These are phyloP conservation scores for Canna indica DNA, from an alignment of 176 grass and related monocot genomes.

Conservation along the genomic window DNA sequence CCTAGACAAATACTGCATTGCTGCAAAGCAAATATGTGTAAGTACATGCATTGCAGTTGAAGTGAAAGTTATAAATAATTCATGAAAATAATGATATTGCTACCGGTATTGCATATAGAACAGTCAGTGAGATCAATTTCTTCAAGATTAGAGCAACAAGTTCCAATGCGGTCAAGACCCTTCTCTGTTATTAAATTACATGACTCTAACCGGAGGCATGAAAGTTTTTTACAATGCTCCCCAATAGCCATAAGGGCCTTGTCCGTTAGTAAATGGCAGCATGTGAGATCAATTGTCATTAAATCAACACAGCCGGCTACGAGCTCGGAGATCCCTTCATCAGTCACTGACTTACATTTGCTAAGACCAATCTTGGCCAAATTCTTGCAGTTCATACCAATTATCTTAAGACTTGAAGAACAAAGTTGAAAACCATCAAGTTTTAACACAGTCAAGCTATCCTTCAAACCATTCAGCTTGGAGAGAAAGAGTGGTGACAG, in stretches of 20 bases:
- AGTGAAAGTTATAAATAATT: background rate
- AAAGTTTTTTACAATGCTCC: conserved; percentile 67
- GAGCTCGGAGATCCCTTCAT: conserved; percentile 71
- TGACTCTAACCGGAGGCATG: conserved; percentile 61
- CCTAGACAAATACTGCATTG: conserved; percentile 60
- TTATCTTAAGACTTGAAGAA: conserved; percentile 38
- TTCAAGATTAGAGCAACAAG: conserved; percentile 61
- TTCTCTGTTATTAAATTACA: conserved; percentile 78
- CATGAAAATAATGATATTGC: background rate
- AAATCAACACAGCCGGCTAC: conserved; percentile 48
- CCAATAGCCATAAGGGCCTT: conserved; percentile 62
- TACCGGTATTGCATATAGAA: conserved; percentile 63
- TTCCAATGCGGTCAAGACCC: conserved; percentile 47
- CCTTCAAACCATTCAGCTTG: conserved; percentile 51
- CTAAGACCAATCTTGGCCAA: conserved; percentile 80
- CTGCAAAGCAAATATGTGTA: conserved; percentile 28
- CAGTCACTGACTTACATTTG: conserved; percentile 72
- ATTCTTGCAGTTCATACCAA: conserved; percentile 56
- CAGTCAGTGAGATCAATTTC: conserved; percentile 96
- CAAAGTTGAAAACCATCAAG: conserved; percentile 71
- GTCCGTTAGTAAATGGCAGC: conserved; percentile 52
- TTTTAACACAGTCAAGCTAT: conserved; percentile 62
- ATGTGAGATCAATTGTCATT: conserved; percentile 72
- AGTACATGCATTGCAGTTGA: background rate
- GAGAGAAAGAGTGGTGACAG: conserved; percentile 48